Evolutionary conservation across 306 rosid genomes (phyloP), one percentile per base, ranked within the genome.

Genomic region (Ochetophila trinervis): DNA sequence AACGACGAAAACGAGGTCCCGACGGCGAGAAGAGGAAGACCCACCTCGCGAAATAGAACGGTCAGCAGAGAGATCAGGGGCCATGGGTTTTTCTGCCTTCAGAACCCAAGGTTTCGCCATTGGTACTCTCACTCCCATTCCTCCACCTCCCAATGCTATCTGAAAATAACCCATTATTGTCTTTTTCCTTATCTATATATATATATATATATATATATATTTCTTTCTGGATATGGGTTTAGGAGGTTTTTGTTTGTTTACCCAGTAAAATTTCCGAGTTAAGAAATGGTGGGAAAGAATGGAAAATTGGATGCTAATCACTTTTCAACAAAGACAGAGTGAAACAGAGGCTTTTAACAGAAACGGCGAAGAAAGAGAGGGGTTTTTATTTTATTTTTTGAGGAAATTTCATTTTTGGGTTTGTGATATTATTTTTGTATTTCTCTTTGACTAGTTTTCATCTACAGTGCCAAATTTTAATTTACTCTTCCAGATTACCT

Each of bases 1-100:
- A 77, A 93, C 99, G 80, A 93, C 65, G 78, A 93, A 93, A 76
- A 93, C 94, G 42, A 93, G 87, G 85, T 93, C 86, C 56, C 73
- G 84, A 55, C 78, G 87, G 57, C 83, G 78, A 62, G 89, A 76
- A 13, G 84, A 66, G 53, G 87, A 80, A 57, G 93, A 80, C 59
- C 82, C 85, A 45, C 76, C 72, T 15, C 73, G 78, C 9, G 36
- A 18, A 71, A 70, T 36, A 21, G 74, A 74, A 63, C 74, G 59
- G 56, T 83, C 86, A 5, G 74, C 15, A 44, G 69, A 65, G 76
- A 82, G 87, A 72, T 87, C 85, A 6, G 84, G 78, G 0, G 88
- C 66, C 55, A 79, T 49, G 63, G 91, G 84, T 65, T 83, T 84
- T 65, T 92, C 93, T 11, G 88, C 84, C 75, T 80, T 87, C 73